Evolutionary conservation across 2,329 filamentous ascomycete genomes (phyloP).

Genomic region (Sarocladiaceae sp.): DNA sequence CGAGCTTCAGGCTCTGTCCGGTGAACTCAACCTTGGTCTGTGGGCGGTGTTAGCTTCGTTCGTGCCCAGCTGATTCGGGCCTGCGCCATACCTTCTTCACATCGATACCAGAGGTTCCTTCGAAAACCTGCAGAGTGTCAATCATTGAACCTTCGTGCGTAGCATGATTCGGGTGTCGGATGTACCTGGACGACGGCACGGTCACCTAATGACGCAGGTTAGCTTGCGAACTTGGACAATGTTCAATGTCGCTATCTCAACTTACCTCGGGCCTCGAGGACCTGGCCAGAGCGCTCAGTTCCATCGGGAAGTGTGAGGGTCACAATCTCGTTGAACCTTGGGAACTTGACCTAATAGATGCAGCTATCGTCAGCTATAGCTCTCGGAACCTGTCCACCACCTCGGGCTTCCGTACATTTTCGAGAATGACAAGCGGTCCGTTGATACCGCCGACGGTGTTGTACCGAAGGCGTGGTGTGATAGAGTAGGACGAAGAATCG

Average conservation of each 20-base stretch:
- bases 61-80: neutral
- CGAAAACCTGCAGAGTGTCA: slow-evolving; percentile 68
- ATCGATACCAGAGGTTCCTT: slow-evolving; percentile 95
- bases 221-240: slow-evolving; percentile 12
- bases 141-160: neutral
- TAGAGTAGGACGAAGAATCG: slow-evolving; percentile 56
- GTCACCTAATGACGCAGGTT: slow-evolving; percentile 56
- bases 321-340: slow-evolving; percentile 96
- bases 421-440: slow-evolving; percentile 93
- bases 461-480: slow-evolving; percentile 71
- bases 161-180: neutral
- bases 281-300: slow-evolving; percentile 87
- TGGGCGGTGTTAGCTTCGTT: slow-evolving; percentile 20
- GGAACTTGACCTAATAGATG: slow-evolving; percentile 80
- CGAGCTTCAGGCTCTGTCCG: slow-evolving; percentile 94
- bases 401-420: slow-evolving; percentile 61
- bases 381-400: neutral
- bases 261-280: slow-evolving; percentile 92
- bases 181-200: slow-evolving; percentile 90
- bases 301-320: slow-evolving; percentile 94
- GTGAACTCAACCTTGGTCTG: slow-evolving; percentile 97
- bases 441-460: slow-evolving; percentile 99
- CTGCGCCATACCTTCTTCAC: slow-evolving; percentile 79
- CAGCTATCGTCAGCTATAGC: slow-evolving; percentile 18
- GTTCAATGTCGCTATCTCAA: neutral